These are phyloP conservation scores for Colletotrichum plurivorum DNA, from an alignment of 2,329 filamentous ascomycete genomes.

Conservation along the genomic window DNA sequence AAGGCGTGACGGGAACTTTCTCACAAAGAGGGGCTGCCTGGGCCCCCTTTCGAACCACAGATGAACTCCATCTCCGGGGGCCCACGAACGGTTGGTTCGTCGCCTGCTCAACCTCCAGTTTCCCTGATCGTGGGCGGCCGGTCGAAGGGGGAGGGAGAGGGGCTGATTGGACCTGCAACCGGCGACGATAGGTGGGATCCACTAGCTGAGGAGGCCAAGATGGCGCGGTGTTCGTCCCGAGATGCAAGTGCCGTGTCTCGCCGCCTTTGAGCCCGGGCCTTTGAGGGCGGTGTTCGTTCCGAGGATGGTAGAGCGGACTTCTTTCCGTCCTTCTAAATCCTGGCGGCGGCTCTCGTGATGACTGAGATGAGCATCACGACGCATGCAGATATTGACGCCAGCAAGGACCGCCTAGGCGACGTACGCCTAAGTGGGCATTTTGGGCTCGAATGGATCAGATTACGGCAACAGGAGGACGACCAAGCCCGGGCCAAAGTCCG, in stretches of 20 bases:
- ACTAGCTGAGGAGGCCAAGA: neutral
- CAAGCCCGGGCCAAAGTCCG: no score
- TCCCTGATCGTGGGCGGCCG: neutral
- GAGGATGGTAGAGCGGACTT: conserved; percentile 17
- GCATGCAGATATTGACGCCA: conserved; percentile 10
- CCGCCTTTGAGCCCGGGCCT: no score
- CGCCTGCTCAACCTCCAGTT: neutral
- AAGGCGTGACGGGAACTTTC: neutral
- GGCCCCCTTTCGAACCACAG: neutral
- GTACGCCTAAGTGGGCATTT: neutral
- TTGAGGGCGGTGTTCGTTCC: conserved; percentile 19
- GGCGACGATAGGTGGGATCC: conserved; percentile 11
- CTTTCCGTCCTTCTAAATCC: neutral
- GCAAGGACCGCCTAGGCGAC: neutral
- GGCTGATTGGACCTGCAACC: conserved; percentile 25
- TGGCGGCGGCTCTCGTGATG: neutral
- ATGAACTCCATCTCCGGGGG: conserved; percentile 8
- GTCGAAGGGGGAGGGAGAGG: neutral
- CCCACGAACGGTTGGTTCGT: conserved; percentile 1
- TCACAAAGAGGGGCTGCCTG: neutral
- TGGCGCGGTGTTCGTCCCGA: conserved; percentile 28
- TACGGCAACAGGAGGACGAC: neutral
- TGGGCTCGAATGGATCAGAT: neutral
- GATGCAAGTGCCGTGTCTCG: neutral
- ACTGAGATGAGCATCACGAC: neutral